Evolutionary conservation across 2,329 filamentous ascomycete genomes (phyloP), one percentile per base, ranked within the genome.

Genomic region (Karstenula rhodostoma): DNA sequence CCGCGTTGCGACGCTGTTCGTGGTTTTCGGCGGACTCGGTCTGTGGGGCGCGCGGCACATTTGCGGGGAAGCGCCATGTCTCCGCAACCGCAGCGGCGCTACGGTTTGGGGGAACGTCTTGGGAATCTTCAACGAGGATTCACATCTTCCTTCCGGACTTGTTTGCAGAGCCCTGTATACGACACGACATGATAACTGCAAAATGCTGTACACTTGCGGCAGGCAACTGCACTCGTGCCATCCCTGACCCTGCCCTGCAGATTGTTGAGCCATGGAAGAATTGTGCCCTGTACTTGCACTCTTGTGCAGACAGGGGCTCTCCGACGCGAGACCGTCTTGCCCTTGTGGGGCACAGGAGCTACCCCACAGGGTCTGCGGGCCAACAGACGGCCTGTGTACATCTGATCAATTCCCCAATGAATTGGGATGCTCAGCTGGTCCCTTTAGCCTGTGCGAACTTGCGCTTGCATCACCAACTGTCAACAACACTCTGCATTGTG

Each of bases 281-380:
- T 55, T 23, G 42, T 42, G 15, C 52, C 42, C 51, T 54, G 37
- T 19, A 27, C 23, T 19, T 42, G 6, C n/a, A 32, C 27, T 19
- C 42, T 46, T 46, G 50, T 33, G 19, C 25, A 37, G 42, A 47
- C 52, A 29, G 35, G 52, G 52, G 52, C 19, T 55, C 52, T 46
- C 52, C 52, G 47, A 55, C 52, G 42, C 52, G 47, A 47, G 44
- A 40, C 33, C n/a, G 51, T 17, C 52, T 17, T 47, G 27, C 52
- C 35, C 52, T 47, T 55, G 52, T 55, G 52, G 52, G 52, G 52
- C 52, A 35, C n/a, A 22, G 40, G 42, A 32, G 33, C n/a, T 35
- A 46, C 52, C 52, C 52, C 52, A 55, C 44, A 42, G 52, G 42
- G 40, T 55, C 42, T 55, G 42, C 52, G 47, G 27, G 52, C 52